These are phyloP conservation scores for Sarocladium brachiariae DNA, from an alignment of 2,329 filamentous ascomycete species.

Conservation along the genomic window DNA sequence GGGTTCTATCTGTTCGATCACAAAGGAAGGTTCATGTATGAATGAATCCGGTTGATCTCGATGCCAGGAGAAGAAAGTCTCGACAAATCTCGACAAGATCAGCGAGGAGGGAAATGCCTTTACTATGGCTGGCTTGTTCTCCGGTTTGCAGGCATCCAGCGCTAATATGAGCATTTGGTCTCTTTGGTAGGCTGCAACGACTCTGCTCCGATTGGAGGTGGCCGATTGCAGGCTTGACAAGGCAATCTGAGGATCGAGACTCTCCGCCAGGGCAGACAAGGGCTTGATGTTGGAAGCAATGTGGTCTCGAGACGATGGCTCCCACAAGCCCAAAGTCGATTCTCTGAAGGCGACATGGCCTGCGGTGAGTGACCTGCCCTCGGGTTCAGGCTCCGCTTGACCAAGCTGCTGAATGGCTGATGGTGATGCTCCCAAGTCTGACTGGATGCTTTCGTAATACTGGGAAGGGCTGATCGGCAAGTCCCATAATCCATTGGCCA, in stretches of 20 bases:
- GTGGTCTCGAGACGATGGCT: not conserved
- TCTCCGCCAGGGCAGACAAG: not conserved
- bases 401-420: not conserved
- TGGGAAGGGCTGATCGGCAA: constrained; percentile 1
- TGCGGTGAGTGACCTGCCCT: not conserved
- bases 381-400: not conserved
- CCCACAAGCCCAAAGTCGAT: not conserved
- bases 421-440: not conserved
- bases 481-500: not conserved
- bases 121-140: not conserved
- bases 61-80: constrained; percentile 1
- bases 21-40: not conserved
- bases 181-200: not conserved
- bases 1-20: not conserved
- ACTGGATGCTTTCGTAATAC: not conserved
- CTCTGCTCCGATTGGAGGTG: not conserved
- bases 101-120: not conserved
- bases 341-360: not conserved
- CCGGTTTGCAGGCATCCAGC: not conserved
- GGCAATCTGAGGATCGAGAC: not conserved
- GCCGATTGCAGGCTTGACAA: not conserved
- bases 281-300: not conserved
- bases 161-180: not conserved
- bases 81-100: not conserved
- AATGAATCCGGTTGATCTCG: not conserved